Evolutionary conservation across 495 filamentous ascomycete genomes (phyloP), one percentile per base, ranked within the genome.

Genomic region (Lepidopterella palustris): DNA sequence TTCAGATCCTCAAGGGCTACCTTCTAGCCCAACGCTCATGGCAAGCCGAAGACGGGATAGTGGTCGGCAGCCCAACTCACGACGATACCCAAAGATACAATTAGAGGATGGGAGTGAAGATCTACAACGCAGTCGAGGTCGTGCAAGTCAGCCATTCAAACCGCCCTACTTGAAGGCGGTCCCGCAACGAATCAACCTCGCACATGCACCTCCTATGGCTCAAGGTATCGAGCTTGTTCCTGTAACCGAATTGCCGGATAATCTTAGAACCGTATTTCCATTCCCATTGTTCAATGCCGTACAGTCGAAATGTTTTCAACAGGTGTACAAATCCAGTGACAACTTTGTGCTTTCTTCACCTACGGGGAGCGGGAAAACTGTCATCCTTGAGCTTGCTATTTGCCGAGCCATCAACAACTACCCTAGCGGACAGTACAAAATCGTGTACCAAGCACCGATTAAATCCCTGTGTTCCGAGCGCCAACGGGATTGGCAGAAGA

Each of bases 361-460:
- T 0, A 98, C 93, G 0, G 92, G 92, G 10, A 92, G 91, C 67
- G 93, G 93, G 5, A 98, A 98, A 70, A 98, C 93, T 6, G 88
- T 82, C 0, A 80, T 97, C 21, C 80, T 97, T 48, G 93, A 98
- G 70, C 78, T 98, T 23, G 92, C 93, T 2, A 92, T 98, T 52
- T 97, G 91, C 74, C 84, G 83, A 61, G 75, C 95, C 5, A 79
- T 88, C 10, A 79, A 81, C 42, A 76, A 72, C 13, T 75, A 83
- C 53, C 79, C 78, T 51, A 83, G 79, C 52, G 83, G 86, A 53
- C 80, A 85, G 32, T 95, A 86, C 80, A 97, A 97, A 75, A 87
- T 97, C 57, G 82, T 98, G 8, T 98, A 98, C 62, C 90, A 93
- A 75, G 93, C 93, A 6, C 93, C 93, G 0, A 97, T 89, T 0